Conservation (phyloP, 2,329 filamentous ascomycete genomes). For the Ophiostoma ips region DNA sequence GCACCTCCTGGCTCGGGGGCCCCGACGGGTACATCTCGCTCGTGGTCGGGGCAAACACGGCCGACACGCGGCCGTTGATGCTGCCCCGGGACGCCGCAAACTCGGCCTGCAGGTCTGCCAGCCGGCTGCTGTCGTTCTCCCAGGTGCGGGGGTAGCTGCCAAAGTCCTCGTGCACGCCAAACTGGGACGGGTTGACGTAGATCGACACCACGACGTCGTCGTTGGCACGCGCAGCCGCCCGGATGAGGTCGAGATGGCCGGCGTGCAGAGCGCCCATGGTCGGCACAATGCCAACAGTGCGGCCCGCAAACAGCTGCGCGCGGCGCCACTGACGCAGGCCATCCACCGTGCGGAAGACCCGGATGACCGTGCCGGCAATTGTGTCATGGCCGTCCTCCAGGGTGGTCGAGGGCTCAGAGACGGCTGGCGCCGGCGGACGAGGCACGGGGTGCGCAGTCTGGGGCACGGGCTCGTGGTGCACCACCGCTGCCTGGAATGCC, state of each 20-base stretch:
- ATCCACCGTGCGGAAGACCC: slow-evolving; percentile 61
- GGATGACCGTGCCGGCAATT: slow-evolving; percentile 45
- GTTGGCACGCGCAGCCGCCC: slow-evolving; percentile 70
- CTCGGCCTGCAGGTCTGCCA: slow-evolving; percentile 57
- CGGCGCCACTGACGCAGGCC: slow-evolving; percentile 56
- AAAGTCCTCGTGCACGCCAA: slow-evolving; percentile 78
- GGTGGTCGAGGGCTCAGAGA: slow-evolving; percentile 16
- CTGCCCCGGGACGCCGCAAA: background rate
- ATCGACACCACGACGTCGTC: slow-evolving; percentile 80
- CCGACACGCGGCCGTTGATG: slow-evolving; percentile 22
- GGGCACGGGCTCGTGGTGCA: background rate
- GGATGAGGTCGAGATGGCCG: slow-evolving; percentile 77
- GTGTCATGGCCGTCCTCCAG: slow-evolving; percentile 23
- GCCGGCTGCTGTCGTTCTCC: slow-evolving; percentile 56
- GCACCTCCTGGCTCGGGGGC: slow-evolving; percentile 55
- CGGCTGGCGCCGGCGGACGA: background rate
- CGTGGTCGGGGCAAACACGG: slow-evolving; percentile 76
- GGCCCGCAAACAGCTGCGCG: slow-evolving; percentile 49
- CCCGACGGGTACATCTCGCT: slow-evolving; percentile 78
- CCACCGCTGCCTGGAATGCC: background rate
- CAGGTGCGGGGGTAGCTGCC: slow-evolving; percentile 82
- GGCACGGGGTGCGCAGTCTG: background rate
- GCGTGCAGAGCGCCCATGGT: slow-evolving; percentile 97
- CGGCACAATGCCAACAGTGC: slow-evolving; percentile 75
- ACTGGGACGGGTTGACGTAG: slow-evolving; percentile 95